These are phyloP conservation scores for Pyrenophora seminiperda DNA, from an alignment of 2,329 filamentous ascomycete genomes.

Conservation along the genomic window DNA sequence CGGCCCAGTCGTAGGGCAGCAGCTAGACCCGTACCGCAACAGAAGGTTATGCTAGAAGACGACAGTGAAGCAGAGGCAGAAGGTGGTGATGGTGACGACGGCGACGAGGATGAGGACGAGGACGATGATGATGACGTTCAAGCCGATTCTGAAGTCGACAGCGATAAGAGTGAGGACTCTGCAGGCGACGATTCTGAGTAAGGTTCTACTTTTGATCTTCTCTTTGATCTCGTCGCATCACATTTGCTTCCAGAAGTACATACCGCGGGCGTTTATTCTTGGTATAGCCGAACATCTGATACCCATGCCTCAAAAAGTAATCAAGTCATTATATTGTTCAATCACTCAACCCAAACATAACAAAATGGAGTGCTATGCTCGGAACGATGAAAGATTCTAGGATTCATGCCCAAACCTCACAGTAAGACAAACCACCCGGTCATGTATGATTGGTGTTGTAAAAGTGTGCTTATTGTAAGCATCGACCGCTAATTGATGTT, in stretches of 20 bases:
- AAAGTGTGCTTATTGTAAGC: no score
- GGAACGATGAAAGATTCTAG: no score
- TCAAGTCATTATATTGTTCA: neutral
- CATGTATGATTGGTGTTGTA: no score
- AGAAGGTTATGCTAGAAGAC: constrained; percentile 31
- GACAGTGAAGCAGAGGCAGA: constrained; percentile 32
- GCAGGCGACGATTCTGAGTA: constrained; percentile 33
- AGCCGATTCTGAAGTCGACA: constrained; percentile 21
- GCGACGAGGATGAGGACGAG: constrained; percentile 19
- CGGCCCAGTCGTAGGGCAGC: constrained; percentile 36
- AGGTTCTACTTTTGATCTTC: neutral
- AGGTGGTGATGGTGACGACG: constrained; percentile 20
- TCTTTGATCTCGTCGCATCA: no score
- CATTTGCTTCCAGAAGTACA: no score
- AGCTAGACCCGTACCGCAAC: constrained; percentile 22
- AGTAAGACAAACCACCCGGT: no score
- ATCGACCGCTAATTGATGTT: no score
- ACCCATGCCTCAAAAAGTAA: neutral
- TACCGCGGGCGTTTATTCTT: neutral
- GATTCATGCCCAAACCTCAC: no score
- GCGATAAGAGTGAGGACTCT: constrained; percentile 19
- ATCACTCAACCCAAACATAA: neutral
- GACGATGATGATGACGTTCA: constrained; percentile 32
- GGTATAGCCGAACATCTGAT: neutral
- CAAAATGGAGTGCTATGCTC: no score